These are phyloP conservation scores for Mucor velutinosus DNA, from an alignment of 371 early-diverging fungal species.

Conservation along the genomic window DNA sequence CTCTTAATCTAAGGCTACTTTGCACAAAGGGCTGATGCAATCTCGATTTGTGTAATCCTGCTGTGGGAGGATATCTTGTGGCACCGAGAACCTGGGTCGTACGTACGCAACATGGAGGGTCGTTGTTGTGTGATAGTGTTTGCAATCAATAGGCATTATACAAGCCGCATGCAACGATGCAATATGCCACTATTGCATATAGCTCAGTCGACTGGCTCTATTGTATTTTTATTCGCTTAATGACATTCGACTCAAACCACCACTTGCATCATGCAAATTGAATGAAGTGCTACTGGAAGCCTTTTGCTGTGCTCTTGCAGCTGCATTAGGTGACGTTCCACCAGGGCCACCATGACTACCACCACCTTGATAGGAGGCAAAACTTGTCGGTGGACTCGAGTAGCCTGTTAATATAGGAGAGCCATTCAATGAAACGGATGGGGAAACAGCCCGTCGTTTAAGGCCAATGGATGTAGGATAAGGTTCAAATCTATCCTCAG, in stretches of 20 bases:
- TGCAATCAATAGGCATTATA: not conserved
- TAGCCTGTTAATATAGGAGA: constrained; percentile 44
- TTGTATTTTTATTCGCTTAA: constrained; percentile 31
- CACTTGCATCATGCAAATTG: constrained; percentile 49
- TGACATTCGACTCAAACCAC: constrained; percentile 48
- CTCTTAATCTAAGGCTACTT: too few species aligned
- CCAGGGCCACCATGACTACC: constrained; percentile 12
- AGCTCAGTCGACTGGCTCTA: not conserved
- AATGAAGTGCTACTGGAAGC: constrained; percentile 24
- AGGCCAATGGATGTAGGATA: constrained; percentile 31
- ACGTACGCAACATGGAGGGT: not conserved
- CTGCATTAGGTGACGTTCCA: constrained; percentile 24
- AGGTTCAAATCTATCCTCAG: constrained; percentile 45
- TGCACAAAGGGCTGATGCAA: too few species aligned
- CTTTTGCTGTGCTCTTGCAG: constrained; percentile 30
- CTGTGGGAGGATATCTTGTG: not conserved
- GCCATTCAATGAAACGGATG: constrained; percentile 43
- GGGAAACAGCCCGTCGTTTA: constrained; percentile 50
- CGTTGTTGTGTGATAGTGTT: not conserved
- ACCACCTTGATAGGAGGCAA: constrained; percentile 10
- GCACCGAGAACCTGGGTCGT: not conserved
- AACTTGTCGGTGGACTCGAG: constrained; percentile 38
- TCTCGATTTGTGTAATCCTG: not conserved
- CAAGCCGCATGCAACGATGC: not conserved
- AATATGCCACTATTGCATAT: not conserved